Percentiles rank a stretch among this genome's conserved stretches.
phyloP scores from a whole-genome alignment of 1,284 basidiomycete genomes.

The Trametes sp. region DNA sequence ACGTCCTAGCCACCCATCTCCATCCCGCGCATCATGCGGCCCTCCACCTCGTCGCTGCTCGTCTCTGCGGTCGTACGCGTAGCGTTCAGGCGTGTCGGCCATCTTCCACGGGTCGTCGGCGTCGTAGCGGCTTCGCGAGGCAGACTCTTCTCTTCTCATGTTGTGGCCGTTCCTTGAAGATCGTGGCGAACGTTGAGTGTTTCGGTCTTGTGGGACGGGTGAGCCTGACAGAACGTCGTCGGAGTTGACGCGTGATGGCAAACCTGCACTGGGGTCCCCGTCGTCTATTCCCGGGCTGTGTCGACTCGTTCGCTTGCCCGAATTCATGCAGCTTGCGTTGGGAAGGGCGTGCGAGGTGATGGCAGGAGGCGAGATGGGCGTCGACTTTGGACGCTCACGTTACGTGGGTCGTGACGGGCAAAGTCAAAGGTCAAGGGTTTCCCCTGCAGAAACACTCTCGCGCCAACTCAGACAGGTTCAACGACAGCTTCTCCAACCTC shows the following conservation, averaged over 20 bases:
- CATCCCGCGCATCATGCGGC: constrained; percentile 25
- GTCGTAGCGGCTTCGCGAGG: constrained; percentile 58
- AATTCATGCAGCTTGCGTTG: constrained; percentile 21
- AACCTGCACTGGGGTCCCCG: constrained; percentile 45
- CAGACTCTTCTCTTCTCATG: constrained; percentile 56
- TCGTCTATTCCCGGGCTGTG: constrained; percentile 53
- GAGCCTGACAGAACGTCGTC: constrained; percentile 54
- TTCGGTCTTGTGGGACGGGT: constrained; percentile 55
- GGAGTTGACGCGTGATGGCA: constrained; percentile 51
- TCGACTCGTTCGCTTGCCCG: constrained; percentile 29
- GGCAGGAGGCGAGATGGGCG: constrained; percentile 36
- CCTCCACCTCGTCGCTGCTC: constrained; percentile 37
- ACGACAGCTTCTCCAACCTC: constrained; percentile 17
- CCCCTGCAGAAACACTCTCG: constrained; percentile 26
- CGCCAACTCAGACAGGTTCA: constrained; percentile 22
- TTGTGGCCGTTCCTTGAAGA: constrained; percentile 49
- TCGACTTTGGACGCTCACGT: constrained; percentile 38
- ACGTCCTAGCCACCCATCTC: constrained; percentile 31
- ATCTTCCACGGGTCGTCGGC: constrained; percentile 57
- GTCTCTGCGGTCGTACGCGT: constrained; percentile 57
- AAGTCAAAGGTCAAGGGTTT: constrained; percentile 39
- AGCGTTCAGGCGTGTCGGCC: constrained; percentile 57
- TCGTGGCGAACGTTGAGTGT: constrained; percentile 49
- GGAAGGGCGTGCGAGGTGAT: constrained; percentile 30
- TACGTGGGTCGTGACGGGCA: constrained; percentile 41